Conservation (phyloP, 1,284 basidiomycete species). For the Afroboletus lepidellus region DNA sequence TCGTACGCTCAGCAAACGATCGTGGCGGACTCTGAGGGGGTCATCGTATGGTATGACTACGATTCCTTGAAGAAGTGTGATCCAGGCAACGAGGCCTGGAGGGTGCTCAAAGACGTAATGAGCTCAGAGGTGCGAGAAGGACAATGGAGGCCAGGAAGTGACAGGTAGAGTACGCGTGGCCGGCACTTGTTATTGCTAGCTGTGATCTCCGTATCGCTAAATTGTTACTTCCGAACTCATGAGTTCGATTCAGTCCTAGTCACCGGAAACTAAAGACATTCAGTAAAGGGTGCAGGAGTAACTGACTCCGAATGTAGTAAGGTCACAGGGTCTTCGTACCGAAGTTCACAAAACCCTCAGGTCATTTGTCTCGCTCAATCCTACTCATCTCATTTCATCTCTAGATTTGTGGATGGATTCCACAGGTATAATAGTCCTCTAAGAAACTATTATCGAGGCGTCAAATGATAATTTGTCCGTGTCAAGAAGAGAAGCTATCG, state of each 20-base stretch:
- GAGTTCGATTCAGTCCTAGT: no score
- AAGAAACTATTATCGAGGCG: neutral
- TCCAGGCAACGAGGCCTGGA: slow-evolving; percentile 48
- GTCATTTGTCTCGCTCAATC: no score
- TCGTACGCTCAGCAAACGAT: slow-evolving; percentile 59
- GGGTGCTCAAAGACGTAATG: slow-evolving; percentile 24
- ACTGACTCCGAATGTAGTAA: no score
- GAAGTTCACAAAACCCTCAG: no score
- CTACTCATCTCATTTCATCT: no score
- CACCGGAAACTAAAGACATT: no score
- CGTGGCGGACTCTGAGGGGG: slow-evolving; percentile 62
- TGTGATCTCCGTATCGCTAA: no score
- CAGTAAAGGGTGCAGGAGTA: no score
- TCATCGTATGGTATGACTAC: slow-evolving; percentile 76
- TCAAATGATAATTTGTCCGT: neutral
- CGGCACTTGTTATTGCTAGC: neutral
- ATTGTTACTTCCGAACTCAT: no score
- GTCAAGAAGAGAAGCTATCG: neutral
- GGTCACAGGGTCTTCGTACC: no score
- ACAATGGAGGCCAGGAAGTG: neutral
- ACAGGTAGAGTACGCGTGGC: neutral
- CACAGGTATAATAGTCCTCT: neutral
- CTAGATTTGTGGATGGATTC: neutral
- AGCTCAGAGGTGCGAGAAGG: slow-evolving; percentile 20
- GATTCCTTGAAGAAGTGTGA: slow-evolving; percentile 61